Evolutionary conservation across 2,329 filamentous ascomycete species (phyloP), one percentile per base, ranked within the genome.

Genomic region (Penicillium sp.): DNA sequence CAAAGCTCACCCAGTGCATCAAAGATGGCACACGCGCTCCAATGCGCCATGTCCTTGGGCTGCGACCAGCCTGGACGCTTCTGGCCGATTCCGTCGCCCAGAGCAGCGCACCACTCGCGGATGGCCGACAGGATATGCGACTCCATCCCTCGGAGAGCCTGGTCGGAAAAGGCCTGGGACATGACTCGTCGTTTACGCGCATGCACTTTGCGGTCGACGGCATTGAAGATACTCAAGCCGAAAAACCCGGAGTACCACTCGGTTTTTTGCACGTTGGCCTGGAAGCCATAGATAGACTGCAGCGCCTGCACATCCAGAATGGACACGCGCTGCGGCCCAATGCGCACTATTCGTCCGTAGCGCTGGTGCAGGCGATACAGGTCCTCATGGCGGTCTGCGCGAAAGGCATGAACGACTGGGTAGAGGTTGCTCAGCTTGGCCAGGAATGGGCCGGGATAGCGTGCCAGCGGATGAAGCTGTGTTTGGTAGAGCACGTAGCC

Each of bases 361-460:
- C 26, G 26, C 16, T 30, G 18, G 46, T 48, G 46, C 46, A 33
- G n/a, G 14, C 26, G 46, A 33, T 48, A 48, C n/a, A 48, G 18
- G 30, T 48, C 46, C 24, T 30, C 20, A 24, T 48, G 46, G 14
- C 46, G 46, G 11, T 48, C 46, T 5, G 24, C 47, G n/a, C 47
- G 23, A 11, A 48, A 26, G 21, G 47, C 30, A 35, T 35, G 30
- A 6, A 35, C 30, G 11, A 35, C 30, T 14, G 30, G 12, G 47
- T 66, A 69, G 42, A 65, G 58, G 64, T 85, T 79, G n/a, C 84
- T 85, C 62, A 87, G 71, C 65, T 83, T 86, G 57, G 83, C 84
- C 43, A 87, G 66, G 48, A 86, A 73, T 0, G 86, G 86, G 1
- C 85, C 86, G 1, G 85, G 86, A 61, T 87, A 86, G 57, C 81